Base-by-base conservation (phyloP, 345 rosid species). In the Noccaea bulbosa region DNA sequence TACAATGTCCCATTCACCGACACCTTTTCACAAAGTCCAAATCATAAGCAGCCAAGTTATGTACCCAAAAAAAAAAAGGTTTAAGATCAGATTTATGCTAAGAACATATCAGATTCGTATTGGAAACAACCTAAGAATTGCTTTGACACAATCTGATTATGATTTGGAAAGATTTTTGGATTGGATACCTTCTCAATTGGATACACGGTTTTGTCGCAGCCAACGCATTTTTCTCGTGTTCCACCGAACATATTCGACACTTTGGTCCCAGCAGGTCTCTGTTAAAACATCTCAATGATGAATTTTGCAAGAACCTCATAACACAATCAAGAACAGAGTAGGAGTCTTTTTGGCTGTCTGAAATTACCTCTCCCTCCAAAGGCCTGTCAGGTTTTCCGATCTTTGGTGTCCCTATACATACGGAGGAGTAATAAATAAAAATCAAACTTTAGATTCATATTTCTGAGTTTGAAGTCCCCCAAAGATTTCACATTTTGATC, bases 1-100 rank as follows among this genome's bases (percentile, higher is more conserved):
- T 94, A 91, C 44, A 90, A 81, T 68, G 95, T 91, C 37, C 97
- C 97, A 77, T 94, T 94, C 79, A 94, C 97, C 6, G 97, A 82
- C 65, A 94, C 99, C 99, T 94, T 27, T 27, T 62, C 65, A 74
- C 51, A 16, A 7, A 15, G 2, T 17, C 39, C 69, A 54, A 32
- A 24, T 20, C 17, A 6, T 6, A 61, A 38, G 9, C 58, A 22
- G 2, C 14, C 24, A 48, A 70, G 47, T n/a, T 27, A 41, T n/a
- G n/a, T n/a, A n/a, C n/a, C n/a, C n/a, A n/a, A n/a, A n/a, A n/a
- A n/a, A n/a, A n/a, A n/a, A n/a, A n/a, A n/a, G n/a, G n/a, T n/a
- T 45, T 46, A 8, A 15, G 65, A 56, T 54, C 32, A 43, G 33
- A 17, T 53, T 30, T 53, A 67, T 0, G 52, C 35, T 16, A 51